A percentile compares a stretch with the other conserved stretches of the same genome.
Evolutionary conservation across 2,329 filamentous ascomycete species (phyloP).

Genomic region (Colletotrichum eremochloae): DNA sequence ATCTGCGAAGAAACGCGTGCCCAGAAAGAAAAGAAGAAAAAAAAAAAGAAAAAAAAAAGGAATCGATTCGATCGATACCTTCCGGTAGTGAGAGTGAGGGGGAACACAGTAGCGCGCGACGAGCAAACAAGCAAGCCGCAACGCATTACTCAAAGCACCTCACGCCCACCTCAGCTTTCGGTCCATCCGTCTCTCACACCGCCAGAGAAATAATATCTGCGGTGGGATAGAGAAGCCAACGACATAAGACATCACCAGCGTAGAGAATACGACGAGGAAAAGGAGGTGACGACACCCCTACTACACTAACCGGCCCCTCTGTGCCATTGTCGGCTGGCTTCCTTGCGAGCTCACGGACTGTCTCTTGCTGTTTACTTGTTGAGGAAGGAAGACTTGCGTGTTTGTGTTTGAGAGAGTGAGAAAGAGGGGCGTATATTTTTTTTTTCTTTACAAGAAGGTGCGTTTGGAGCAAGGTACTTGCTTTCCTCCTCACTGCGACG

Average conservation of each 20-base stretch:
- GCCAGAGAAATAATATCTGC: not conserved
- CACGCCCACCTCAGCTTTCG: not conserved
- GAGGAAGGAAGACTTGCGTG: slow-evolving; percentile 13
- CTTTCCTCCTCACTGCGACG: slow-evolving; percentile 34
- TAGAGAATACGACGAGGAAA: slow-evolving; percentile 8
- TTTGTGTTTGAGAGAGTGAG: slow-evolving; percentile 15
- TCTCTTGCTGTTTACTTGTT: slow-evolving; percentile 22
- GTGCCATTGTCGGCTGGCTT: slow-evolving; percentile 6
- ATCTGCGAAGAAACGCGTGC: slow-evolving; percentile 32
- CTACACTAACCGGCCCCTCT: slow-evolving; percentile 21
- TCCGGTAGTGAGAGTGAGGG: not conserved
- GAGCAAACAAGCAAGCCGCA: slow-evolving; percentile 15
- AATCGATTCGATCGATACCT: not conserved
- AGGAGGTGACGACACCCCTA: slow-evolving; percentile 5
- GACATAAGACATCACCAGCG: slow-evolving; percentile 3
- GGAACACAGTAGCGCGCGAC: slow-evolving; percentile 4
- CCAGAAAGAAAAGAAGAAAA: not conserved
- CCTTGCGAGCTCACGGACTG: slow-evolving; percentile 19
- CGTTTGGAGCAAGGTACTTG: slow-evolving; percentile 5
- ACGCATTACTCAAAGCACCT: slow-evolving; percentile 5
- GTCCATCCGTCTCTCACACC: slow-evolving; percentile 12
- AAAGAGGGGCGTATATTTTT: slow-evolving; percentile 24
- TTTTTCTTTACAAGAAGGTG: slow-evolving; percentile 3
- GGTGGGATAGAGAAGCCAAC: slow-evolving; percentile 3
- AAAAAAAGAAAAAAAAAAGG: not conserved